Evolutionary conservation across 352 stramenopile genomes (phyloP), one percentile per base, ranked within the genome.

Genomic region (Globisporangium spiculum): DNA sequence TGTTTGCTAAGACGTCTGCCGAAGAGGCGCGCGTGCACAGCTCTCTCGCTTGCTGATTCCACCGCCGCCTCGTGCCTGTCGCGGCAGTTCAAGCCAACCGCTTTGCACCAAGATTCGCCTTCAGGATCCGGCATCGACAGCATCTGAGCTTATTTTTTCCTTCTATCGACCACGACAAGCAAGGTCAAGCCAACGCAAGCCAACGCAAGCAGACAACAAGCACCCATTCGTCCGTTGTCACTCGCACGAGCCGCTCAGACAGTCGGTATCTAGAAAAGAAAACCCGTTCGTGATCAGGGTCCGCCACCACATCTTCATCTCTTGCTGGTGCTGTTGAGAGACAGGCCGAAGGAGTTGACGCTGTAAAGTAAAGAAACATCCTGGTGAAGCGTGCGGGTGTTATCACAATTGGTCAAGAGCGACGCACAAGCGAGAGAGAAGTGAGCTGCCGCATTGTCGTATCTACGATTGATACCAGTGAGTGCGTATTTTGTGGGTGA

Each of bases 221-320:
- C 44, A 22, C 12, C 18, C 44, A n/a, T n/a, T 50, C 41, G 41
- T 50, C 41, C 44, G 44, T 52, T 18, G 18, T 20, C 44, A 52
- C 44, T 52, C 6, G 44, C 16, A 4, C 44, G 55, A 62, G 7
- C 32, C 32, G 32, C 32, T 36, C 32, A 36, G 7, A 10, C 32
- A 36, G 38, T 46, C 14, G 4, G 38, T 18, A 46, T 62, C 56
- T 50, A 50, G 56, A 62, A 62, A 36, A 36, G 32, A 32, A 62
- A 62, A 50, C 10, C 56, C 10, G n/a, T 14, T 55, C 10, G 48
- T 0, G 3, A 8, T 8, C 41, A 50, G 16, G 7, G 12, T 4
- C 2, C 9, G 12, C 10, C 36, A 1, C 38, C 38, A 14, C 38
- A 20, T 20, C 38, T 44, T 44, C 36, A 16, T 4, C 36, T 16